Evolutionary conservation across 2,329 filamentous ascomycete species (phyloP).

Genomic region (Fonsecaea monophora): DNA sequence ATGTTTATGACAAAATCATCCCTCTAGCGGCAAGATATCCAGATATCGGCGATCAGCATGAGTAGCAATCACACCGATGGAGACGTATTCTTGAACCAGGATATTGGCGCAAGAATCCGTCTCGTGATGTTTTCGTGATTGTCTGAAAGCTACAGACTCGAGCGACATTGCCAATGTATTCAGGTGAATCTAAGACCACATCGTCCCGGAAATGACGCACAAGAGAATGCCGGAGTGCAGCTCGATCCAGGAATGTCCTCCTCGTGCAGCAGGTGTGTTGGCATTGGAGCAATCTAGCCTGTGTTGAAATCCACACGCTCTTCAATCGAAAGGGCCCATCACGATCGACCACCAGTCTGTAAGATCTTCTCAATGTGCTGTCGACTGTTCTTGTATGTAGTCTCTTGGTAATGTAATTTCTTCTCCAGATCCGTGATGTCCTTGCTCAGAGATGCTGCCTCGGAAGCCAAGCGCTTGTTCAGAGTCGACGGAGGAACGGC

Average conservation of each 20-base stretch:
- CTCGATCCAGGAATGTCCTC: background rate
- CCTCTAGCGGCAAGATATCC: background rate
- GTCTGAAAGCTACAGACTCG: background rate
- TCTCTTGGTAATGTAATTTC: slow-evolving; percentile 90
- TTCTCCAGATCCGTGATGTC: slow-evolving; percentile 85
- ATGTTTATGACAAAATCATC: slow-evolving; percentile 2
- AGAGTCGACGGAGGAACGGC: slow-evolving; percentile 74
- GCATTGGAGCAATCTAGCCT: background rate
- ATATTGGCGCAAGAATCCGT: background rate
- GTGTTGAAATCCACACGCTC: background rate
- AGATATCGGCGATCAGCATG: background rate
- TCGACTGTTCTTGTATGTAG: slow-evolving; percentile 91
- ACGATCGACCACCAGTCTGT: slow-evolving; percentile 55
- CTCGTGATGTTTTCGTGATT: background rate
- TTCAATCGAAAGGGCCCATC: background rate
- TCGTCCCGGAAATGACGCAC: background rate
- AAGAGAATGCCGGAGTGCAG: background rate
- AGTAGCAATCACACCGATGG: background rate
- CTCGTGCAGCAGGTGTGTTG: background rate
- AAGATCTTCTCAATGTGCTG: slow-evolving; percentile 91
- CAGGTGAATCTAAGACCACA: background rate
- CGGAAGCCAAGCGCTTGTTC: slow-evolving; percentile 74
- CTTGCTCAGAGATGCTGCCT: slow-evolving; percentile 75
- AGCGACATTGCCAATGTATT: background rate
- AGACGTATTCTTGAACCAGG: background rate